phyloP scores from a whole-genome alignment of 106 monocot genomes.

The Dendrobium nobile region DNA sequence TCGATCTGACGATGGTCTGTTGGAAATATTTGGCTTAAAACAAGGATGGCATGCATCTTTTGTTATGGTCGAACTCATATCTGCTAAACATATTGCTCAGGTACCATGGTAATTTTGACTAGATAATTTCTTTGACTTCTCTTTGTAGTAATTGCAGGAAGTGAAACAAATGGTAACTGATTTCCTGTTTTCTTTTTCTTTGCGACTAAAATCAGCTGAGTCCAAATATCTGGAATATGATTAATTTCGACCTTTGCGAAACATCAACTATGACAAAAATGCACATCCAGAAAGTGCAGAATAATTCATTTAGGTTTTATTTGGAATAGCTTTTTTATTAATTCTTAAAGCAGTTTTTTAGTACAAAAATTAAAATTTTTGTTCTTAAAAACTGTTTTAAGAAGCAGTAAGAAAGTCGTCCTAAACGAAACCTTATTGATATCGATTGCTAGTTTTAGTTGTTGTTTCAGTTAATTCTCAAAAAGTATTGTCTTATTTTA shows the following conservation, averaged over 20 bases:
- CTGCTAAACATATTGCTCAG: constrained; percentile 96
- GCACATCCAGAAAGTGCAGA: no score
- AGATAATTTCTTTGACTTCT: background rate
- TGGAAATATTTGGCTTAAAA: constrained; percentile 96
- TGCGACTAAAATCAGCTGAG: background rate
- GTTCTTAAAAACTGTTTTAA: no score
- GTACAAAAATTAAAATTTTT: no score
- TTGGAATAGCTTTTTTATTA: no score
- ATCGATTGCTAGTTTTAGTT: no score
- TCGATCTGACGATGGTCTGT: constrained; percentile 84
- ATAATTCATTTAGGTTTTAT: no score
- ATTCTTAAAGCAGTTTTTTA: no score
- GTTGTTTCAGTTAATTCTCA: no score
- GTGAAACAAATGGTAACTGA: background rate
- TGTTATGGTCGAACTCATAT: constrained; percentile 91
- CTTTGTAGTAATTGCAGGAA: background rate
- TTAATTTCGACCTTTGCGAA: background rate
- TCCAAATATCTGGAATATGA: background rate
- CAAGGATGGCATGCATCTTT: constrained; percentile 99
- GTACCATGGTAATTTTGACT: constrained; percentile 21
- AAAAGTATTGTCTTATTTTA: no score
- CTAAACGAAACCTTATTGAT: no score
- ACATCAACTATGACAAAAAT: no score
- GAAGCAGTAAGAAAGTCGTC: no score
- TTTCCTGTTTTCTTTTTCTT: background rate